Evolutionary conservation across 2,329 filamentous ascomycete genomes (phyloP), one percentile per base, ranked within the genome.

Genomic region (Balansia obtecta): DNA sequence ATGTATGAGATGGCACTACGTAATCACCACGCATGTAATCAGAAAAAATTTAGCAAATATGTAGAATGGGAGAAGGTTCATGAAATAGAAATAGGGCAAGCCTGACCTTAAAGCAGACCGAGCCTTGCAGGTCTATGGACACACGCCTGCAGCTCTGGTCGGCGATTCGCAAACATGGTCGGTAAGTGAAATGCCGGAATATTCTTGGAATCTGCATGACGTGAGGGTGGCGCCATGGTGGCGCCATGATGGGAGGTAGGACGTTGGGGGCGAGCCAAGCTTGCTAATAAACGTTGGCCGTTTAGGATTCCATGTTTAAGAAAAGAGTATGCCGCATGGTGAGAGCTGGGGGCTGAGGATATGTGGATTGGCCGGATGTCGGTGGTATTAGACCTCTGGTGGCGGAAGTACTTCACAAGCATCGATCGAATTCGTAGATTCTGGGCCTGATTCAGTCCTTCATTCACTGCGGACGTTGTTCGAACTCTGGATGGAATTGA

Each of bases 221-320:
- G 48, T 22, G 16, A 49, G 39, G 40, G 48, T 39, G 39, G 48
- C 39, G 27, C 48, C 48, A 49, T 38, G 41, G 41, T 49, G 48
- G 40, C 47, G 22, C 34, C 20, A 16, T 37, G 44, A 42, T 16
- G 32, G 18, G 8, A 46, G 27, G 34, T 30, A 7, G 38, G 22
- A 42, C n/a, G n/a, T n/a, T n/a, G n/a, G n/a, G n/a, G 16, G 15
- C 5, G 10, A 46, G 39, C 45, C 20, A n/a, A 18, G 33, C 48
- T 44, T 18, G 37, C 30, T 39, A 15, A 42, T 38, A 27, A 27
- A 47, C 30, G 45, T 30, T 43, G 30, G 45, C 20, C 40, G 40
- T 37, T n/a, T 27, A 13, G n/a, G 9, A 11, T 22, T 8, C 27
- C 27, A 34, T 20, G 47, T 38, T 32, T 15, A 32, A 38, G 11